Evolutionary conservation across 306 rosid species (phyloP).

Genomic region (Cucumis hystrix): DNA sequence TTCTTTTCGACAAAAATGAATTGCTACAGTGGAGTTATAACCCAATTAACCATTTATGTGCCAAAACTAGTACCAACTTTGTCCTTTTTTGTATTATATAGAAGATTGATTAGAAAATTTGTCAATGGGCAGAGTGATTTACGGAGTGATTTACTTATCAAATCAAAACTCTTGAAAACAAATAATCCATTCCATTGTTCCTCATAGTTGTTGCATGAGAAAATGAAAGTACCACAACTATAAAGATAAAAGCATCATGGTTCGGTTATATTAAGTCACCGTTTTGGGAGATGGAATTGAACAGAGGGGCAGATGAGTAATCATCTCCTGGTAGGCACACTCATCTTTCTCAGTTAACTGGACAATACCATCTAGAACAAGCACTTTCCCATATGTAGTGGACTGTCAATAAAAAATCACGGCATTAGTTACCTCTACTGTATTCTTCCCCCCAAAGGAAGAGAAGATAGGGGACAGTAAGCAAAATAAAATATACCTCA

Average conservation of each 20-base stretch:
- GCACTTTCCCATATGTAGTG: constrained; percentile 4
- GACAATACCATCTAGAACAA: constrained; percentile 4
- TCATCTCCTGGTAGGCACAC: background rate
- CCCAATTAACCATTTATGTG: background rate
- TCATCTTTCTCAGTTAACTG: constrained; percentile 1
- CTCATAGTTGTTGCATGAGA: background rate
- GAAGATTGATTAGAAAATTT: background rate
- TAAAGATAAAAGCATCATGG: background rate
- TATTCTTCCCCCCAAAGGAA: background rate
- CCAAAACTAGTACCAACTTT: background rate
- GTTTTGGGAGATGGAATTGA: constrained; percentile 20
- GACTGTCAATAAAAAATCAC: background rate
- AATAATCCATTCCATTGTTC: background rate
- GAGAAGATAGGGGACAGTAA: background rate
- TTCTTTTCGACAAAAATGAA: background rate
- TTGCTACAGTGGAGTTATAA: background rate
- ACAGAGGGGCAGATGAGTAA: constrained; percentile 10
- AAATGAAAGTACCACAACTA: background rate
- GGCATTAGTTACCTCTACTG: background rate
- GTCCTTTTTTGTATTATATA: background rate
- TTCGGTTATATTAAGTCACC: constrained; percentile 11
- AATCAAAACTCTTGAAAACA: background rate
- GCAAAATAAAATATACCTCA: background rate
- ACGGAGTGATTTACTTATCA: background rate
- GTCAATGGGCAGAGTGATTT: background rate